Evolutionary conservation across 768 basidiomycete genomes (phyloP), one percentile per base, ranked within the genome.

Genomic region (Lactarius pseudohatsudake): DNA sequence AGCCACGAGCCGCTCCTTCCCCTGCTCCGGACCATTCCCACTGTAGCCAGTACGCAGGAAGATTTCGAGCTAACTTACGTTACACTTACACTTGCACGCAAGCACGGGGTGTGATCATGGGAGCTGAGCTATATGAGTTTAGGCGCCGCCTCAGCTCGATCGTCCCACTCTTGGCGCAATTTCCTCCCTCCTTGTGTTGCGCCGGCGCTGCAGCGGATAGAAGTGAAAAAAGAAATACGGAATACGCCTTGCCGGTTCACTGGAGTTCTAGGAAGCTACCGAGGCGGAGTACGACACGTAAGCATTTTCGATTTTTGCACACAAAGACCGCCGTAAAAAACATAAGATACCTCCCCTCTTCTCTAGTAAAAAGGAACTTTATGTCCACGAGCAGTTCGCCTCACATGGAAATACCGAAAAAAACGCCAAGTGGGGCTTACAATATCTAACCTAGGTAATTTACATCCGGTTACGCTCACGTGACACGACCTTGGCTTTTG

Each of bases 131-230:
- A 54, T 26, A 26, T 22, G 41, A 26, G 53, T 16, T 63, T 32
- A 64, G 59, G 15, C 47, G 26, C 38, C 22, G 26, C 11, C 60
- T 62, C 54, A 36, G 40, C 40, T 59, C 50, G 41, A 22, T 45
- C 40, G 11, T 20, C 15, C 34, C 59, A n/a, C n/a, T 45, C 22
- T 0, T 4, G 50, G 50, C 34, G 43, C 55, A 57, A 57, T 57
- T 57, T 55, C 18, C 40, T 38, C 32, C 26, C 50, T 26, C 50
- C 47, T 22, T 50, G 36, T 20, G n/a, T 47, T 50, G 41, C 16
- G 28, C 9, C 16, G 10, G 16, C 43, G 41, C 32, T 18, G 53
- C 50, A 22, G 28, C 15, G 20, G 3, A 8, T n/a, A 45, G 34
- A 57, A 38, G 7, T 41, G 11, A 43, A 60, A 56, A 65, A 55